Evolutionary conservation across 768 basidiomycete genomes (phyloP).

Genomic region (Sistotremastrum suecicum): DNA sequence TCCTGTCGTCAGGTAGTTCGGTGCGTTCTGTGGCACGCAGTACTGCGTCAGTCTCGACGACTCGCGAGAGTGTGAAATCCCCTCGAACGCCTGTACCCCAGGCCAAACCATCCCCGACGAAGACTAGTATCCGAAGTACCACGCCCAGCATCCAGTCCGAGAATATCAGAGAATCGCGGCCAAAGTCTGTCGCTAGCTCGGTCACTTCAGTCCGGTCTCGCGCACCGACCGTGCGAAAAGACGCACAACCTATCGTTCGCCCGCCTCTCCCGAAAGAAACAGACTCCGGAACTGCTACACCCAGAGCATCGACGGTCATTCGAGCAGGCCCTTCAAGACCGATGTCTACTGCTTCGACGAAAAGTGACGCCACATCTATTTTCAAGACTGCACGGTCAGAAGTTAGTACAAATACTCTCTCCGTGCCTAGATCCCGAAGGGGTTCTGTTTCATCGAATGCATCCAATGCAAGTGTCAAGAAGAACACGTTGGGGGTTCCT

Average conservation of each 20-base stretch:
- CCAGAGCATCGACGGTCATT: slow-evolving; percentile 13
- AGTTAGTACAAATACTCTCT: slow-evolving; percentile 14
- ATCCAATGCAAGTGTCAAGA: slow-evolving; percentile 17
- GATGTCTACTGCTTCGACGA: slow-evolving; percentile 14
- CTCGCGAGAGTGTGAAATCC: slow-evolving; percentile 17
- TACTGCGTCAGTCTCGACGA: slow-evolving; percentile 18
- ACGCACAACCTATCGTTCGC: slow-evolving; percentile 3
- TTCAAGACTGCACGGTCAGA: slow-evolving; percentile 33
- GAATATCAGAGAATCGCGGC: slow-evolving; percentile 4
- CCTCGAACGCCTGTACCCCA: slow-evolving; percentile 7
- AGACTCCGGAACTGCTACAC: slow-evolving; percentile 8
- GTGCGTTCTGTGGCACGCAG: slow-evolving; percentile 34
- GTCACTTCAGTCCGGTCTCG: slow-evolving; percentile 21
- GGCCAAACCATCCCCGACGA: not conserved
- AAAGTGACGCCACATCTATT: slow-evolving; percentile 25
- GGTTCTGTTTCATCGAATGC: slow-evolving; percentile 19
- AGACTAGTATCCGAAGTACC: not conserved
- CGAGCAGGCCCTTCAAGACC: slow-evolving; percentile 14
- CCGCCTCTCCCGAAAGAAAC: not conserved
- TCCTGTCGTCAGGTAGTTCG: slow-evolving; percentile 21
- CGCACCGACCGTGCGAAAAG: slow-evolving; percentile 24
- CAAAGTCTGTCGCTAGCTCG: slow-evolving; percentile 19
- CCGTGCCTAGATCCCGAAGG: slow-evolving; percentile 17
- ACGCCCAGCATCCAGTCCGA: not conserved
- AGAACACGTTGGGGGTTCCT: slow-evolving; percentile 10